These are phyloP conservation scores for Mycena rebaudengoi DNA, from an alignment of 768 basidiomycete species.

Conservation along the genomic window DNA sequence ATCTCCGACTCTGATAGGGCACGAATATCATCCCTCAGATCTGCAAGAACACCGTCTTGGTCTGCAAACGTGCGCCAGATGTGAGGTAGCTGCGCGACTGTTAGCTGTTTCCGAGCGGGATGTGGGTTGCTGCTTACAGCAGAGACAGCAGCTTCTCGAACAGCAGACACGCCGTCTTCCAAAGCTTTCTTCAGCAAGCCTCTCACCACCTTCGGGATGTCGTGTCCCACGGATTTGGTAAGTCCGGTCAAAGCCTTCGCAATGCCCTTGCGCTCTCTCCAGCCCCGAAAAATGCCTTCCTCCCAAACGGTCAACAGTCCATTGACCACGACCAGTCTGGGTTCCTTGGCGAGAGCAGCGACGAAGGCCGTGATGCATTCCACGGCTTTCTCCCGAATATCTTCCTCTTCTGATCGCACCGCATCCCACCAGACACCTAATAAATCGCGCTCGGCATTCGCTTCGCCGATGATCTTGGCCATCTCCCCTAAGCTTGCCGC, in stretches of 20 bases:
- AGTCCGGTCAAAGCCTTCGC: constrained; percentile 65
- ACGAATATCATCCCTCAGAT: constrained; percentile 51
- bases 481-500: constrained; percentile 91
- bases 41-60: constrained; percentile 43
- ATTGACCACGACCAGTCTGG: constrained; percentile 53
- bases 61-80: constrained; percentile 51
- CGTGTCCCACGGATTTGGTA: constrained; percentile 46
- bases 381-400: constrained; percentile 75
- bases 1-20: constrained; percentile 54
- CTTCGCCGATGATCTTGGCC: constrained; percentile 82
- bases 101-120: constrained; percentile 17
- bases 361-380: constrained; percentile 72
- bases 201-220: constrained; percentile 56
- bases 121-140: constrained; percentile 57
- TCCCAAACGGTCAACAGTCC: constrained; percentile 65
- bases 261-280: constrained; percentile 84
- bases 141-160: constrained; percentile 77
- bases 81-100: constrained; percentile 54
- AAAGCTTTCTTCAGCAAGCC: constrained; percentile 68
- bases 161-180: constrained; percentile 83
- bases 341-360: constrained; percentile 56
- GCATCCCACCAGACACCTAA: constrained; percentile 75
- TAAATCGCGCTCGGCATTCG: constrained; percentile 73
- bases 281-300: constrained; percentile 65
- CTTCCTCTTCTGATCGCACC: constrained; percentile 66